These are phyloP conservation scores for Colletotrichum sp. DNA, from an alignment of 2,329 filamentous ascomycete species.

Conservation along the genomic window DNA sequence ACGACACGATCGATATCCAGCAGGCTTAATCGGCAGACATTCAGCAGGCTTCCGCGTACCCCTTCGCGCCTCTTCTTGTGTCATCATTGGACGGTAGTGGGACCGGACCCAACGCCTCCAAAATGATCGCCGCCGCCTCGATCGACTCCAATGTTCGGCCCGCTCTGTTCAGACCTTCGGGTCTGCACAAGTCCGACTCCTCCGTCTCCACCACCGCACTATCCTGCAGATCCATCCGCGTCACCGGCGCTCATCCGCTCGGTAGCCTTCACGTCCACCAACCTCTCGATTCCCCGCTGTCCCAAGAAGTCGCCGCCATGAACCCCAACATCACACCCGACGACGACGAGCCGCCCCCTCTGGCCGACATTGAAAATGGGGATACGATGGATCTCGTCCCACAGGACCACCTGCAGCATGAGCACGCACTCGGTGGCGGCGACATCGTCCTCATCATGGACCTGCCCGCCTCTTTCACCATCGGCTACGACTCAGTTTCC, in stretches of 20 bases:
- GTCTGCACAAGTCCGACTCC: constrained; percentile 41
- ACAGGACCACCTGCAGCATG: constrained; percentile 13
- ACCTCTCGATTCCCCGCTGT: constrained; percentile 22
- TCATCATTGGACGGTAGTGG: background rate
- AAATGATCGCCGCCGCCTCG: constrained; percentile 13
- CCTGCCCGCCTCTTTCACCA: constrained; percentile 53
- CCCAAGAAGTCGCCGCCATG: constrained; percentile 15
- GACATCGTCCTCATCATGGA: constrained; percentile 59
- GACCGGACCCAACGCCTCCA: background rate
- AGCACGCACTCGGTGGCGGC: constrained; percentile 38
- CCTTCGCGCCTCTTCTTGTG: background rate
- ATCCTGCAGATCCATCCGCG: constrained; percentile 38
- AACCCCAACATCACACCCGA: constrained; percentile 22
- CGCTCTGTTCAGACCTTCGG: constrained; percentile 19
- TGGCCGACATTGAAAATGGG: constrained; percentile 26
- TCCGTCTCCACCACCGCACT: constrained; percentile 32
- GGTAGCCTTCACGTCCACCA: constrained; percentile 47
- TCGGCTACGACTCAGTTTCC: constrained; percentile 59
- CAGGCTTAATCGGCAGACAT: background rate
- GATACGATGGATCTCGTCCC: constrained; percentile 5
- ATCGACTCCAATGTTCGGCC: constrained; percentile 21
- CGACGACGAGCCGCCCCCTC: constrained; percentile 32
- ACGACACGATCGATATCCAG: background rate
- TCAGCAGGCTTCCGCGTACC: background rate
- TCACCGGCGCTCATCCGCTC: constrained; percentile 44